phyloP scores from a whole-genome alignment of 2,329 filamentous ascomycete genomes.

The Cadophora sp. region DNA sequence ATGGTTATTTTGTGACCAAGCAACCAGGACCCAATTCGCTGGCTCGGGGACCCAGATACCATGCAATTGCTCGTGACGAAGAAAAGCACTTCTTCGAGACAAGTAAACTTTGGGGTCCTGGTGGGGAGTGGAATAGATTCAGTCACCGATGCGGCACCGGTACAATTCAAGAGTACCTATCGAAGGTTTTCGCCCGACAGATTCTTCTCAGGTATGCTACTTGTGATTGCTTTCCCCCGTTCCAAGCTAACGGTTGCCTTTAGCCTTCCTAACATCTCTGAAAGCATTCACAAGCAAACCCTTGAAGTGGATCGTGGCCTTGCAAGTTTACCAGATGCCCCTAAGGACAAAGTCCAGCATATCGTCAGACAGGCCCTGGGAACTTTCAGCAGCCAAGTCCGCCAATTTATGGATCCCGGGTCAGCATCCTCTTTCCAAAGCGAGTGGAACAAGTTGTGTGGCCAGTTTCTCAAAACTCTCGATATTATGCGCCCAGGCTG shows the following conservation, averaged over 20 bases:
- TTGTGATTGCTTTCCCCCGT: not conserved
- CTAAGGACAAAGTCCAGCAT: slow-evolving; percentile 67
- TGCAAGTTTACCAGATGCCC: slow-evolving; percentile 67
- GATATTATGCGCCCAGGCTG: slow-evolving; percentile 39
- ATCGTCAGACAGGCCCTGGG: slow-evolving; percentile 67
- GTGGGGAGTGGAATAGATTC: not conserved
- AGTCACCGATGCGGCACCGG: not conserved
- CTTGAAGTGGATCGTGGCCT: slow-evolving; percentile 62
- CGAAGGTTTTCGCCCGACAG: not conserved
- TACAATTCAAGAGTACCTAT: slow-evolving; percentile 6
- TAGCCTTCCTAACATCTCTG: slow-evolving; percentile 19
- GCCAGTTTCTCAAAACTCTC: slow-evolving; percentile 45
- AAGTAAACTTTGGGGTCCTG: not conserved
- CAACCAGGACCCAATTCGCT: slow-evolving; percentile 46
- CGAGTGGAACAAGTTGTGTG: slow-evolving; percentile 45
- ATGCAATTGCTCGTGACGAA: not conserved
- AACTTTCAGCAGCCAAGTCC: slow-evolving; percentile 60
- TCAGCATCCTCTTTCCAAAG: slow-evolving; percentile 52
- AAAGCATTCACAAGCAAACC: slow-evolving; percentile 48
- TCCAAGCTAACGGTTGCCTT: not conserved
- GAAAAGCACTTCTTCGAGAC: slow-evolving; percentile 12
- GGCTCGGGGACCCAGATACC: not conserved
- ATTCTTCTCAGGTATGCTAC: slow-evolving; percentile 1
- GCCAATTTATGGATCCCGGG: not conserved
- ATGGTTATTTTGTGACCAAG: slow-evolving; percentile 83